Evolutionary conservation across 2,329 filamentous ascomycete genomes (phyloP).

Genomic region (Scedosporium boydii): DNA sequence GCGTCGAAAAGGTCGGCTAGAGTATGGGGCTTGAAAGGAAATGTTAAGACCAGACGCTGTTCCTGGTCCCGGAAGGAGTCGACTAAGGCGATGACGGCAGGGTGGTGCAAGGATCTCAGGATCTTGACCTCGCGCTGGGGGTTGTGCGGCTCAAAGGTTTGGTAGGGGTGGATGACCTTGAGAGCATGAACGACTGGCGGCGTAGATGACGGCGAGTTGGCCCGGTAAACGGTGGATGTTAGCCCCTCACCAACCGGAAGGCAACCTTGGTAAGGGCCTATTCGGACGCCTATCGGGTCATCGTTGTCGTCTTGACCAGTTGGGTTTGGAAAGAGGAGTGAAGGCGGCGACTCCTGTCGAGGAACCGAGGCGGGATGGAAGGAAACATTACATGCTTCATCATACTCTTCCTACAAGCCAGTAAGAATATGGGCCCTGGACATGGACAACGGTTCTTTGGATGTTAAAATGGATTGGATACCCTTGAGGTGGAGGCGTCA

Average conservation of each 20-base stretch:
- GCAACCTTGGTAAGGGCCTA: constrained; percentile 46
- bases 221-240: constrained; percentile 73
- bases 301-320: not conserved
- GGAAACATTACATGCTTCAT: constrained; percentile 28
- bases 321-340: not conserved
- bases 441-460: not conserved
- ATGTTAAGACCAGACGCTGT: constrained; percentile 67
- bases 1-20: constrained; percentile 57
- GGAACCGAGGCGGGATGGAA: constrained; percentile 10
- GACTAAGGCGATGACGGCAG: constrained; percentile 55
- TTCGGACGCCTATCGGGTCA: constrained; percentile 27
- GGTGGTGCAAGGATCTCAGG: constrained; percentile 46
- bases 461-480: constrained; percentile 23
- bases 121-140: constrained; percentile 71
- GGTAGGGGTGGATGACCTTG: constrained; percentile 73
- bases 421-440: constrained; percentile 12
- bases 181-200: constrained; percentile 42
- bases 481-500: constrained; percentile 45
- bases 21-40: constrained; percentile 73
- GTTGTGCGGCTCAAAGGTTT: constrained; percentile 72
- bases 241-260: constrained; percentile 54
- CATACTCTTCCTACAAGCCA: constrained; percentile 46
- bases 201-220: constrained; percentile 28
- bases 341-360: constrained; percentile 7
- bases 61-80: constrained; percentile 64